Percentiles rank a stretch among this genome's conserved stretches.
Conservation (phyloP, 2,329 filamentous ascomycete species). For the Arthrinium puccinioides region DNA sequence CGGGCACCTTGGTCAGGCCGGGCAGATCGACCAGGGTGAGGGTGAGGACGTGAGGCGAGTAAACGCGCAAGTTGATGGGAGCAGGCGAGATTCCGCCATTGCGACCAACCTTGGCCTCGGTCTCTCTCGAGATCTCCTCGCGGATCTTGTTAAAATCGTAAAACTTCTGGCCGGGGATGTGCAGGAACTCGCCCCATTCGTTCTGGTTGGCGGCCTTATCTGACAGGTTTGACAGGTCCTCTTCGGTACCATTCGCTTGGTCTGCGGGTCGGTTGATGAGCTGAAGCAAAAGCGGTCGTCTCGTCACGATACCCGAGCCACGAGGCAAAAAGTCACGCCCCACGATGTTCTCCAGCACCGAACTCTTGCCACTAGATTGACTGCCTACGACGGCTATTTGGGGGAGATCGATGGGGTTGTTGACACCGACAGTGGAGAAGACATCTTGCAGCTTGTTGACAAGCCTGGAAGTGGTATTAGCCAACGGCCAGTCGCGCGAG, state of each 20-base stretch:
- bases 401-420: constrained; percentile 67
- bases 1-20: constrained; percentile 41
- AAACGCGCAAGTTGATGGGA: constrained; percentile 96
- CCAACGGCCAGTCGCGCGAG: no score
- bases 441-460: constrained; percentile 99
- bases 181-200: constrained; percentile 98
- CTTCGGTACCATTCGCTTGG: constrained; percentile 66
- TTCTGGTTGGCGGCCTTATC: constrained; percentile 88
- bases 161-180: constrained; percentile 80
- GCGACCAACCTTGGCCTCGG: constrained; percentile 62
- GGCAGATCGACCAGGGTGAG: constrained; percentile 53
- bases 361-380: constrained; percentile 49
- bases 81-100: constrained; percentile 95
- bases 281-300: constrained; percentile 85
- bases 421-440: constrained; percentile 94
- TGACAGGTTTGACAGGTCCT: constrained; percentile 56
- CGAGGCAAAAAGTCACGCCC: constrained; percentile 90
- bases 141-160: constrained; percentile 38
- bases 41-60: constrained; percentile 96
- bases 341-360: constrained; percentile 45
- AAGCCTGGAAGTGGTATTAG: constrained; percentile 44
- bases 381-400: constrained; percentile 43
- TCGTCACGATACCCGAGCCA: constrained; percentile 94
- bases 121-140: constrained; percentile 37
- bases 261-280: constrained; percentile 48